These are phyloP conservation scores for Pueraria montana DNA, from an alignment of 306 rosid genomes.

Conservation along the genomic window DNA sequence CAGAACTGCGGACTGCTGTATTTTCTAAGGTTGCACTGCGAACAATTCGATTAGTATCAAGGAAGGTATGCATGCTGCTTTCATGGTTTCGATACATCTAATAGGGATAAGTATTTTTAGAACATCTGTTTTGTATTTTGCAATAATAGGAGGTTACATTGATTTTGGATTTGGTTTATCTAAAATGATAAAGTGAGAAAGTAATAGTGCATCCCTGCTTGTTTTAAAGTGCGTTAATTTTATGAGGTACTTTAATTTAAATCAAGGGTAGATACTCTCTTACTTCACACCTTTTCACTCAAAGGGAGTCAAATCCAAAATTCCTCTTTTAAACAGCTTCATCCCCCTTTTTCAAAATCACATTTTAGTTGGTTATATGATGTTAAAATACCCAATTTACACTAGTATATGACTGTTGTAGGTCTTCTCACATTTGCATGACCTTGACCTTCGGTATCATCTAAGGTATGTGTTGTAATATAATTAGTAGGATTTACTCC, in stretches of 20 bases:
- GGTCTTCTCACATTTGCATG: slow-evolving; percentile 97
- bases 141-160: background rate
- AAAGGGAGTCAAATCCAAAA: background rate
- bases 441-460: slow-evolving; percentile 96
- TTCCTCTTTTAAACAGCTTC: slow-evolving; percentile 27
- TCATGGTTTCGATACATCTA: slow-evolving; percentile 31
- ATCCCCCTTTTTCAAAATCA: background rate
- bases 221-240: background rate
- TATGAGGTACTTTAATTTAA: background rate
- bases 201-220: background rate
- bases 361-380: slow-evolving; percentile 25
- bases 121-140: slow-evolving; percentile 15
- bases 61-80: slow-evolving; percentile 75
- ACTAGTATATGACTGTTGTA: slow-evolving; percentile 52
- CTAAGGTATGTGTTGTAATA: slow-evolving; percentile 68
- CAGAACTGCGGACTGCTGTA: slow-evolving; percentile 93
- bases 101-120: slow-evolving; percentile 28
- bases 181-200: background rate
- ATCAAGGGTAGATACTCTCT: background rate
- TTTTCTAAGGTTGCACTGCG: slow-evolving; percentile 96
- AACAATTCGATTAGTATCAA: slow-evolving; percentile 90
- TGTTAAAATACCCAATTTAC: slow-evolving; percentile 39
- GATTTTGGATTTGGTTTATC: slow-evolving; percentile 9
- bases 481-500: background rate
- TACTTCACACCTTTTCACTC: background rate